Percentiles rank a stretch among this genome's conserved stretches.
These are phyloP conservation scores for Rhodofomes roseus DNA, from an alignment of 1,284 basidiomycete genomes.

Conservation along the genomic window DNA sequence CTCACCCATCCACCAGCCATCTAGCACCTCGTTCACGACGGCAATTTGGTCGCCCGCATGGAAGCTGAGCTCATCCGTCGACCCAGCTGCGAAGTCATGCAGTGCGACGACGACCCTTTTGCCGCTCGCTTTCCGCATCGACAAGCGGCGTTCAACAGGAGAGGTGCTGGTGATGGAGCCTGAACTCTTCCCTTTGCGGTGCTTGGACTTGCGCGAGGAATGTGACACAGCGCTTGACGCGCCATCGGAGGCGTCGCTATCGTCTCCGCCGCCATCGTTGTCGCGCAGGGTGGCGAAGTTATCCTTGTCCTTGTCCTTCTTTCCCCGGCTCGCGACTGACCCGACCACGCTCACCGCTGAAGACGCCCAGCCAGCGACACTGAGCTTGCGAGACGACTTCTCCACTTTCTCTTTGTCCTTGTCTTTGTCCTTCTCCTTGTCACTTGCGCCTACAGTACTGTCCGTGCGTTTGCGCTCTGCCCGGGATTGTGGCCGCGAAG, in stretches of 20 bases:
- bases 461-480: conserved; percentile 57
- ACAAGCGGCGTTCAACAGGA: conserved; percentile 28
- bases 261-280: conserved; percentile 39
- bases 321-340: conserved; percentile 52
- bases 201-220: conserved; percentile 29
- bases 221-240: conserved; percentile 23
- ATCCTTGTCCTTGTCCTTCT: conserved; percentile 62
- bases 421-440: conserved; percentile 34
- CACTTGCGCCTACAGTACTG: conserved; percentile 41
- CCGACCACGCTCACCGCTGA: conserved; percentile 44
- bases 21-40: conserved; percentile 72
- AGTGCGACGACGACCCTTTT: conserved; percentile 63
- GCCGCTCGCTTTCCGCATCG: conserved; percentile 41
- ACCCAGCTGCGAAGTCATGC: conserved; percentile 65
- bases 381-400: conserved; percentile 31
- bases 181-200: conserved; percentile 33
- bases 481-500: conserved; percentile 53
- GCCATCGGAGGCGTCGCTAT: conserved; percentile 19
- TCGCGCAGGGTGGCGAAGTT: conserved; percentile 35
- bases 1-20: conserved; percentile 86
- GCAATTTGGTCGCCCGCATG: conserved; percentile 68
- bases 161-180: conserved; percentile 24
- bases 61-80: conserved; percentile 74
- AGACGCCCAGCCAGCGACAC: conserved; percentile 63
- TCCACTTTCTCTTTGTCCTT: conserved; percentile 25